Conservation (phyloP, 2,329 filamentous ascomycete genomes). For the Tothia fuscella region DNA sequence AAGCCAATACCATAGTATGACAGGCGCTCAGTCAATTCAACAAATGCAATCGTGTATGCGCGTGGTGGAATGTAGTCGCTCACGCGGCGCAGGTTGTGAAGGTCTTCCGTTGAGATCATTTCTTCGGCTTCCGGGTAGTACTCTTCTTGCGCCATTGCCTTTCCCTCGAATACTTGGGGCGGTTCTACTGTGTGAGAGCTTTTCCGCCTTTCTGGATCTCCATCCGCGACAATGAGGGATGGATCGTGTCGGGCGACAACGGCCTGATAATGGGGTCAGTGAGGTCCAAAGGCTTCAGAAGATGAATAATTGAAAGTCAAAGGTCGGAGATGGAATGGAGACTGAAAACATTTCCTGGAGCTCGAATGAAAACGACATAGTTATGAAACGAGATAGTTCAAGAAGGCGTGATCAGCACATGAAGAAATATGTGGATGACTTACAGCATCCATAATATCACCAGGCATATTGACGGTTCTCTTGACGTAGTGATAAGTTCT, state of each 20-base stretch:
- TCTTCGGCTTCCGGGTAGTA: constrained; percentile 17
- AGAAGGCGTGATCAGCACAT: too few species aligned
- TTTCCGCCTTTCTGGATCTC: constrained; percentile 21
- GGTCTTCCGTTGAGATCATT: constrained; percentile 24
- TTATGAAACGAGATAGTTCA: too few species aligned
- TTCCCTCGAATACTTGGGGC: constrained; percentile 25
- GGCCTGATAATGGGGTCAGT: too few species aligned
- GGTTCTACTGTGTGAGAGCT: constrained; percentile 17
- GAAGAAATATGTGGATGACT: too few species aligned
- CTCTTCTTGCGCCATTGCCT: constrained; percentile 24
- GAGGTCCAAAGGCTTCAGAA: too few species aligned
- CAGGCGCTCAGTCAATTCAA: constrained; percentile 49
- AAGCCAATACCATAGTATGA: constrained; percentile 49
- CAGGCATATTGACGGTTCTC: constrained; percentile 13
- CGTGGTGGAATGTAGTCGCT: constrained; percentile 38
- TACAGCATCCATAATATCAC: constrained; percentile 13
- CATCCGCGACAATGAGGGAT: constrained; percentile 22
- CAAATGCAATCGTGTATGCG: constrained; percentile 44
- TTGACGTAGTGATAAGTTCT: too few species aligned
- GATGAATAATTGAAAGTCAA: too few species aligned
- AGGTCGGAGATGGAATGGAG: too few species aligned
- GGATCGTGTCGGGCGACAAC: constrained; percentile 23
- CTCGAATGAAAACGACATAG: too few species aligned
- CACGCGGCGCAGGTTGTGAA: constrained; percentile 27
- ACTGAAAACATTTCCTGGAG: too few species aligned